A percentile compares a stretch with the other conserved stretches of the same genome.
These are phyloP conservation scores for Pythium brachiatum DNA, from an alignment of 352 stramenopile species.

Conservation along the genomic window DNA sequence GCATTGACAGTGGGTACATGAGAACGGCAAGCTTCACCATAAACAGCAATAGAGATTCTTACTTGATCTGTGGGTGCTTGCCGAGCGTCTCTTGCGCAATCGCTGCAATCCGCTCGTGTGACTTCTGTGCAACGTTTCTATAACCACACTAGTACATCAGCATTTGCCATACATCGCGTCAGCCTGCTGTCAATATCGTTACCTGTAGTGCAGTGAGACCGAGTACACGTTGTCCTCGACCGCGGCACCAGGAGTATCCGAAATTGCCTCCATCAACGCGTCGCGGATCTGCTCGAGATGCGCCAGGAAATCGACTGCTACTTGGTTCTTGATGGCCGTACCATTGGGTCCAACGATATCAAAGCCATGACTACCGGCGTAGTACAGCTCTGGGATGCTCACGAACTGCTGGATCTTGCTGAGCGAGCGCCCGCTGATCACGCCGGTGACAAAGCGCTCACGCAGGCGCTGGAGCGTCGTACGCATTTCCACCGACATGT, in stretches of 20 bases:
- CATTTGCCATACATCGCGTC: not conserved
- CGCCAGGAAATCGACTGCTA: slow-evolving; percentile 68
- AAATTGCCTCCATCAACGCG: slow-evolving; percentile 38
- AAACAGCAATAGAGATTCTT: not conserved
- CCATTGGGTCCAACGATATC: slow-evolving; percentile 82
- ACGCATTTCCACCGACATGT: slow-evolving; percentile 65
- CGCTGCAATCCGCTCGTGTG: slow-evolving; percentile 38
- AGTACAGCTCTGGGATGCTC: slow-evolving; percentile 84
- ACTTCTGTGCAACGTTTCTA: slow-evolving; percentile 56
- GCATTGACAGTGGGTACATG: not conserved
- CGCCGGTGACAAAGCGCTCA: slow-evolving; percentile 78
- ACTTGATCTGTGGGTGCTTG: slow-evolving; percentile 63
- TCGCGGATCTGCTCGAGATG: slow-evolving; percentile 65
- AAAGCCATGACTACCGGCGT: slow-evolving; percentile 89
- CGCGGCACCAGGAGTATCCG: slow-evolving; percentile 52
- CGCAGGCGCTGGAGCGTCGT: slow-evolving; percentile 74
- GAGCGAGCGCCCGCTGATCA: slow-evolving; percentile 85
- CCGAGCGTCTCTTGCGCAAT: slow-evolving; percentile 41
- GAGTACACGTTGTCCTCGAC: slow-evolving; percentile 91
- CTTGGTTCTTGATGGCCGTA: slow-evolving; percentile 82
- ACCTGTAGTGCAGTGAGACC: slow-evolving; percentile 88
- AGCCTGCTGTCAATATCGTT: slow-evolving; percentile 10
- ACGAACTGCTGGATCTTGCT: slow-evolving; percentile 90
- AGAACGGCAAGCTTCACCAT: not conserved
- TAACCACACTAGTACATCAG: not conserved